Base-by-base conservation (phyloP, 176 grass and related monocot genomes). In the Echinochloa phyllopogon region DNA sequence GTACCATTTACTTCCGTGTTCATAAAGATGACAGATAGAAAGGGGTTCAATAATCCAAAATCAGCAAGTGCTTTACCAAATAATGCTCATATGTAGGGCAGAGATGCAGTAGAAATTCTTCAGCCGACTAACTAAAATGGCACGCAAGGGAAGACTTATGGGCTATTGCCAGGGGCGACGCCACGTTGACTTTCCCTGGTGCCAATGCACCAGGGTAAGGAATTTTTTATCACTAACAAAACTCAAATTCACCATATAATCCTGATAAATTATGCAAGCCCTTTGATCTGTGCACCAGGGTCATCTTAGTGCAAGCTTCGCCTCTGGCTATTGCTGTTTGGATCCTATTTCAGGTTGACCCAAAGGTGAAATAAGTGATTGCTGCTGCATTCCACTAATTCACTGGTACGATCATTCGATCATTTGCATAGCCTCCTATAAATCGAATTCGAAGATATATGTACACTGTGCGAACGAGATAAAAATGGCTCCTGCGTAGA, bases 101-200 rank as follows among this genome's bases (percentile, higher is more conserved):
- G 23, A 61, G 20, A 74, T 68, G 5, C 23, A 75, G 49, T 21
- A 57, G 49, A 85, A 57, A 64, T 27, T 40, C 14, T 72, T 50
- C 62, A 45, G 6, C n/a, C 43, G 55, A 80, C 25, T 66, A 39
- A 74, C 16, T 12, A 36, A 79, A 74, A 40, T 36, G 2, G 0
- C 42, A 86, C 40, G 51, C 53, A 63, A 79, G 24, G 29, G 66
- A 16, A 41, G 36, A 39, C 14, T 49, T 67, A 43, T 76, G 24
- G 12, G 37, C 3, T 42, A 15, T 76, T 56, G 3, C 27, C n/a
- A n/a, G n/a, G n/a, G n/a, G n/a, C n/a, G n/a, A n/a, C n/a, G n/a
- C n/a, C n/a, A n/a, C n/a, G n/a, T n/a, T n/a, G n/a, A n/a, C n/a
- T n/a, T n/a, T n/a, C n/a, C n/a, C n/a, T n/a, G n/a, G n/a, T n/a